Percentiles rank a stretch among this genome's conserved stretches.
These are phyloP conservation scores for Neckera pumila DNA, from an alignment of 225 moss, liverwort and hornwort genomes.

Conservation along the genomic window DNA sequence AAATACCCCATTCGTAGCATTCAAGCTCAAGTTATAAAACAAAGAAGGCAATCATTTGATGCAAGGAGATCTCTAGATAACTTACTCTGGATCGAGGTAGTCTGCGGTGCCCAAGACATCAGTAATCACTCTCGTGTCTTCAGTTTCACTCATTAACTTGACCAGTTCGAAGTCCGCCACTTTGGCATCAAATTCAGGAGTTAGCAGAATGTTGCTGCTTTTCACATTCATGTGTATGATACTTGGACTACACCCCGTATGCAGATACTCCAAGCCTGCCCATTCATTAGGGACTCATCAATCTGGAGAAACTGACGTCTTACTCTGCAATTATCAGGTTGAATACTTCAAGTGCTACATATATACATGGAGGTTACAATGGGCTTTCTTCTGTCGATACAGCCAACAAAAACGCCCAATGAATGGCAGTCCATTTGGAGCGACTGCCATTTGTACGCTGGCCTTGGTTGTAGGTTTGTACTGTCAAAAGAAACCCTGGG, in stretches of 20 bases:
- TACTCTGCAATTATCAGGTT: neutral
- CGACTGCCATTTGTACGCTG: fast-evolving
- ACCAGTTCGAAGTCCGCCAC: neutral
- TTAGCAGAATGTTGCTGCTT: neutral
- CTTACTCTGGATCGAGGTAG: neutral
- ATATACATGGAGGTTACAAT: too few species aligned
- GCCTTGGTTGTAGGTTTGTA: too few species aligned
- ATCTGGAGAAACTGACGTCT: neutral
- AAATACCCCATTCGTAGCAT: neutral
- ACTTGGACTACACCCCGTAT: neutral
- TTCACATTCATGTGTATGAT: neutral
- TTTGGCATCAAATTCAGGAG: neutral
- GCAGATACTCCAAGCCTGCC: neutral
- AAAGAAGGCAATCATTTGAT: neutral
- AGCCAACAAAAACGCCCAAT: neutral
- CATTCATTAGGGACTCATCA: neutral
- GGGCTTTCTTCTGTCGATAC: too few species aligned
- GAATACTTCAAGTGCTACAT: neutral
- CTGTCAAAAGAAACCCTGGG: too few species aligned
- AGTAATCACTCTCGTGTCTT: too few species aligned
- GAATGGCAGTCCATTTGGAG: neutral
- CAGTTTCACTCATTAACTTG: too few species aligned
- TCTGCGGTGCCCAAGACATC: fast-evolving
- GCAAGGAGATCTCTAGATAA: neutral
- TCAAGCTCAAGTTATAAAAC: neutral